Evolutionary conservation across 2,329 filamentous ascomycete genomes (phyloP).

Genomic region (Fusarium acutatum): DNA sequence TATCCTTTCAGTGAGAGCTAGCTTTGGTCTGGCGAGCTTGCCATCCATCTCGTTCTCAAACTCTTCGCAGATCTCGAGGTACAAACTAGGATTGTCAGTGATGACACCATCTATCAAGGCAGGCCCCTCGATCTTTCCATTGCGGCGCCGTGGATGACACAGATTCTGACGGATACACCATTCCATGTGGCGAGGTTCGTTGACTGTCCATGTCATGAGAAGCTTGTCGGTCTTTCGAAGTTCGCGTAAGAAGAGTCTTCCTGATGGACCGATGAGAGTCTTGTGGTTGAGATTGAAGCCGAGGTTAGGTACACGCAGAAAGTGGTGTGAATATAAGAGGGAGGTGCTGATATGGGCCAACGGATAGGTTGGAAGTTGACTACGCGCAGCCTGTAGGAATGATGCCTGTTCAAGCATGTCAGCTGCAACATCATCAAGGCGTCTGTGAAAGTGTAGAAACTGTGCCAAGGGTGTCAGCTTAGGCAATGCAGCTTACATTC

Average conservation of each 20-base stretch:
- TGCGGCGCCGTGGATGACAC: constrained; percentile 45
- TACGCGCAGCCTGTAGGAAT: constrained; percentile 71
- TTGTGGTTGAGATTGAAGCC: constrained; percentile 81
- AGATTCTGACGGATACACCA: constrained; percentile 70
- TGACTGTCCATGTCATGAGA: constrained; percentile 88
- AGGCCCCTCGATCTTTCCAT: background rate
- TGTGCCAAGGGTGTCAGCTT: background rate
- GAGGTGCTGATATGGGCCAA: constrained; percentile 76
- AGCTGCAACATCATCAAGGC: background rate
- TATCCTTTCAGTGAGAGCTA: constrained; percentile 19
- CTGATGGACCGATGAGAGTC: constrained; percentile 73
- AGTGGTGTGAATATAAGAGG: constrained; percentile 73
- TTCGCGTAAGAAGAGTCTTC: constrained; percentile 71
- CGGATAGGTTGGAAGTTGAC: constrained; percentile 69
- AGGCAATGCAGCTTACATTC: constrained; percentile 61
- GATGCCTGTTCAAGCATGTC: constrained; percentile 58
- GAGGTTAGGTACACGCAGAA: constrained; percentile 71
- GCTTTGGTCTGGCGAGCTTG: constrained; percentile 9
- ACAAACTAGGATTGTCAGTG: constrained; percentile 81
- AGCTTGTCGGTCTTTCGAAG: constrained; percentile 59
- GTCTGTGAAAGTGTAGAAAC: background rate
- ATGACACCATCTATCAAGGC: constrained; percentile 77
- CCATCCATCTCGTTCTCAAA: constrained; percentile 48
- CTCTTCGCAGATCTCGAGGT: constrained; percentile 65
- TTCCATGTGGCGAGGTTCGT: constrained; percentile 79